Evolutionary conservation across 345 rosid genomes (phyloP), one percentile per base, ranked within the genome.

Genomic region (Lumnitzera littorea): DNA sequence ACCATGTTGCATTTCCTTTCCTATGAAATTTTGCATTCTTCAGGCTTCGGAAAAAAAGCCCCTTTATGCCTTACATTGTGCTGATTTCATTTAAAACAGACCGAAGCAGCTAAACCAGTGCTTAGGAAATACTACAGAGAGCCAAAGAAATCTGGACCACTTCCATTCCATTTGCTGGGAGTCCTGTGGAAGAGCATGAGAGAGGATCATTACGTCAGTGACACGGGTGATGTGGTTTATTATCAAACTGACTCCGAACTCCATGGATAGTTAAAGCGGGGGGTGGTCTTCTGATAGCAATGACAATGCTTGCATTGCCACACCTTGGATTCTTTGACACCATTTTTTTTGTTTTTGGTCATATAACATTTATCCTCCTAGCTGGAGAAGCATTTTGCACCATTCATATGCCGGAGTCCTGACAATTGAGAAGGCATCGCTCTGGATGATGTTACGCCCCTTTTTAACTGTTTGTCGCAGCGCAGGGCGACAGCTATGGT

Each of bases 91-190:
- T 57, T 58, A 9, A 20, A 23, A 25, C 75, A 86, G 91, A 91
- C 98, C 3, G 80, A 88, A 69, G 96, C 98, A 60, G 90, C 95
- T 10, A 91, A 76, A 72, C 88, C 96, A 13, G 95, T 91, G 57
- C 66, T 88, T 2, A 91, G 95, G 57, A 80, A 84, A 72, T 86
- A 91, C 73, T 88, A 88, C 71, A 68, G 88, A 25, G 86, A 91
- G 62, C 98, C 98, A 0, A 69, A 73, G 70, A 88, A 81, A 69
- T 91, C 95, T 12, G 78, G 81, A 56, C 84, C 90, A 46, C 52
- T 88, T 56, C 96, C 96, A 29, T 75, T 81, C 50, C 84, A 88
- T 62, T 72, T 91, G 50, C 43, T 88, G 17, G 81, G 62, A 50
- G 51, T 55, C 56, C 74, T 88, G 11, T 2, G 76, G 27, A 78